Evolutionary conservation across 1,139 yeast genomes (phyloP), one percentile per base, ranked within the genome.

Genomic region (Hansenula lynferdii): DNA sequence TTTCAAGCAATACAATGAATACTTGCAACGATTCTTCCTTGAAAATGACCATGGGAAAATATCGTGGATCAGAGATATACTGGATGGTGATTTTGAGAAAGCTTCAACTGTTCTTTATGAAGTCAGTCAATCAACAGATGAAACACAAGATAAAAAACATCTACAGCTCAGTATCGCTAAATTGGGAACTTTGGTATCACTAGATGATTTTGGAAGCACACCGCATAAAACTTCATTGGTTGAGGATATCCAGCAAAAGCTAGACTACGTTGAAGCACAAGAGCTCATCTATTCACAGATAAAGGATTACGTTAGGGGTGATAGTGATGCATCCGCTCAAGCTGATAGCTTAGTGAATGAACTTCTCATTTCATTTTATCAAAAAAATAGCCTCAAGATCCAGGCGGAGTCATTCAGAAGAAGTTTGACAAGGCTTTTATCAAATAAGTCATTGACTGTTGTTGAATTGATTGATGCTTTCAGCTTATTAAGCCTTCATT

Each of bases 141-240:
- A 72, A 16, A 58, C 63, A 12, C 64, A 75, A 36, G 65, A 62
- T 8, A 71, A 72, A 49, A 74, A 73, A 51, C 76, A 72, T 47
- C 56, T 84, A 28, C 79, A 81, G 48, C 68, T 80, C 44, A 82
- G 89, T 35, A 64, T 87, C 40, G 90, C 95, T 5, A 87, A 86
- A 56, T 61, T 87, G 27, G 53, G 70, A 22, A 61, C 63, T 4
- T 45, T 70, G 5, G 68, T 64, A 2, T 36, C 46, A 6, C 17
- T 34, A 0, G 51, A 49, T 6, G 52, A 50, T 10, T 39, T 35
- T 3, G 42, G 34, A 7, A 42, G 15, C 12, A 48, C 48, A 6
- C 47, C 47, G 6, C 43, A 36, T 3, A 44, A 41, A 11, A 59
- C 59, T 7, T 65, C 62, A 9, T 43, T 56, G 15, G 44, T 74